phyloP scores from a whole-genome alignment of 2,329 filamentous ascomycete genomes.

The Paraphaeosphaeria sporulosa region DNA sequence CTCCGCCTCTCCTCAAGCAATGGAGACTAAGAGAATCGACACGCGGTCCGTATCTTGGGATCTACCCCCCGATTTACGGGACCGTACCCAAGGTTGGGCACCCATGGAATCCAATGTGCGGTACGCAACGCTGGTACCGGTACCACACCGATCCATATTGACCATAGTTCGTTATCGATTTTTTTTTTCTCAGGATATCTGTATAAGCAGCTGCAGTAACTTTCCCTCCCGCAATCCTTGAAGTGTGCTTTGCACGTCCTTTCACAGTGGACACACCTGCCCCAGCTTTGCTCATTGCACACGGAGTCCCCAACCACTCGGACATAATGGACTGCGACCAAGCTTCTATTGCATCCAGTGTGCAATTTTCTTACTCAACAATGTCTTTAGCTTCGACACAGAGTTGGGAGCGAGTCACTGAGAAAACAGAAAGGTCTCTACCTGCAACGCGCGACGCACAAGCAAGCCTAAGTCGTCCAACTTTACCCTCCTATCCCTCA shows the following conservation, averaged over 20 bases:
- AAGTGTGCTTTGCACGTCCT: not conserved
- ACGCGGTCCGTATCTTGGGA: not conserved
- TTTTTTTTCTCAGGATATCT: not conserved
- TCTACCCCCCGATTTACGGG: not conserved
- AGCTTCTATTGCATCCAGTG: slow-evolving; percentile 1
- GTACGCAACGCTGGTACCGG: not conserved
- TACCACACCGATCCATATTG: not conserved
- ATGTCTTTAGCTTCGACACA: not conserved
- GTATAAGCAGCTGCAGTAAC: not conserved
- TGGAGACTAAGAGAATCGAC: not conserved
- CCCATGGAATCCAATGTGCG: not conserved
- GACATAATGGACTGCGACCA: not conserved
- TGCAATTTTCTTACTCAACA: not conserved
- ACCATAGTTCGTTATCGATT: not conserved
- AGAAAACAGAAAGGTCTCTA: not conserved
- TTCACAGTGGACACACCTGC: not conserved
- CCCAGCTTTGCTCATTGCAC: not conserved
- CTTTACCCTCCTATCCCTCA: slow-evolving; percentile 16
- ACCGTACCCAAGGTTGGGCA: not conserved
- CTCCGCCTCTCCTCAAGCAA: not conserved
- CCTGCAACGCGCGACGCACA: not conserved
- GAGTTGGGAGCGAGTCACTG: not conserved
- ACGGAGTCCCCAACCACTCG: not conserved
- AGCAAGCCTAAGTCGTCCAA: slow-evolving; percentile 7
- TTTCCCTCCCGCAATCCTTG: not conserved